Base-by-base conservation (phyloP, 2,329 filamentous ascomycete genomes). In the Cytospora schulzeri region DNA sequence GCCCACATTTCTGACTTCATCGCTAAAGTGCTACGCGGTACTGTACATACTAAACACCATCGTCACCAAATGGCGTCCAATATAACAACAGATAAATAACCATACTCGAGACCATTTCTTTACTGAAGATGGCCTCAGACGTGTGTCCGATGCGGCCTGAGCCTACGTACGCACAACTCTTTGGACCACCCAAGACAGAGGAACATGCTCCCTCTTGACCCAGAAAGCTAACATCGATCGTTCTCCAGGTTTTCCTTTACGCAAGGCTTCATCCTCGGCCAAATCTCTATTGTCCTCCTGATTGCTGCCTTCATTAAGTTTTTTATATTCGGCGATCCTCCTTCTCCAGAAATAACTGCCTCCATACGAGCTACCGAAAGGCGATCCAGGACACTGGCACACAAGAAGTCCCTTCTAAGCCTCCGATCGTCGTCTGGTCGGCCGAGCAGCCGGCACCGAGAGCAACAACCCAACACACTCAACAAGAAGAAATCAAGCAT, bases 301-400 rank as follows among this genome's bases (percentile, higher is more conserved):
- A 87, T 99, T 67, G 93, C 93, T 69, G 92, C 91, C 70, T 98
- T 99, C 79, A 98, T 99, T 78, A 97, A 97, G 76, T 99, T 97
- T 86, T 99, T 99, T 85, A 98, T 99, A 74, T 98, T 99, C 74
- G 95, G 95, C 71, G 95, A 98, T 74, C 88, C 92, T 6, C 92
- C 93, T 0, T 92, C 91, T 1, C 84, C 92, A 67, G 93, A 96
- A 68, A 88, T 90, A 62, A 91, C 90, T 24, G 91, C 92, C 15
- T 84, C 91, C 9, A 81, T 90, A 52, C 87, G 91, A 69, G 91
- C 91, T 64, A 89, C 89, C 14, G 88, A 92, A 70, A 87, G 91
- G 29, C 87, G 89, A 65, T 87, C 89, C 60, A 83, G 90, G 68
- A 91, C 90, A 1, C 81, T 93, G 62, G 88, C 90, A 28, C 92